phyloP scores from a whole-genome alignment of 495 filamentous ascomycete genomes.

The Neurospora sp. region DNA sequence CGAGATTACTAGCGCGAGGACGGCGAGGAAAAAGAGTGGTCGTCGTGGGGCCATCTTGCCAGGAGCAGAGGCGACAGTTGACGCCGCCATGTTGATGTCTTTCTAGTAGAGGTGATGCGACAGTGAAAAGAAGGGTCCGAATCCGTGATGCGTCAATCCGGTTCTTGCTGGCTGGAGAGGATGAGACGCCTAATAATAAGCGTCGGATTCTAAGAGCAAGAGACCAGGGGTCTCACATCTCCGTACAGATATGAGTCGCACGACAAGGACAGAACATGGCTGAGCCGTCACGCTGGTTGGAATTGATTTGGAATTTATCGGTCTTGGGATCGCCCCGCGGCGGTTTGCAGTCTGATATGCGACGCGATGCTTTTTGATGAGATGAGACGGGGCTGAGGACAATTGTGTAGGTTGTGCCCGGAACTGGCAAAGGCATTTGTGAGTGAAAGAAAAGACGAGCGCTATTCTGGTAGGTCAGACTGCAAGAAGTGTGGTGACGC shows the following conservation, averaged over 20 bases:
- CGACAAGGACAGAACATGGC: conserved; percentile 9
- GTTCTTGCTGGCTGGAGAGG: not conserved
- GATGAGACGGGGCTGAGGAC: not conserved
- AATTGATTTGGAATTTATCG: not conserved
- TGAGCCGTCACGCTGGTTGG: not conserved
- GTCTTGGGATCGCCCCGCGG: not conserved
- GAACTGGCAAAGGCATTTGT: not conserved
- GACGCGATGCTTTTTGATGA: not conserved
- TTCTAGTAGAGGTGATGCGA: not conserved
- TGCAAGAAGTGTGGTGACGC: not conserved
- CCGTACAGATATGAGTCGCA: not conserved
- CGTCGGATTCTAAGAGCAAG: conserved; percentile 1
- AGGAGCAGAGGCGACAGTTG: conserved; percentile 27
- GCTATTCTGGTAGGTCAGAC: not conserved
- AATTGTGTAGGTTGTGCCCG: not conserved
- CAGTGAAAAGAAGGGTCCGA: not conserved
- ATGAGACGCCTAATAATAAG: not conserved
- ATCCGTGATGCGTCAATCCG: not conserved
- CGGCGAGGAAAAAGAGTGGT: conserved; percentile 13
- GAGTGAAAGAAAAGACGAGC: not conserved
- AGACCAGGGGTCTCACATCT: conserved; percentile 13
- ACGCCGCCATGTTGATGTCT: conserved; percentile 23
- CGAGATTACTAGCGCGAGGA: conserved; percentile 7
- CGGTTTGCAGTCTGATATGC: not conserved
- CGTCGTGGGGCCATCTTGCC: conserved; percentile 23